A percentile compares a stretch with the other conserved stretches of the same genome.
These are phyloP conservation scores for Albifimbria verrucaria DNA, from an alignment of 2,329 filamentous ascomycete genomes.

Conservation along the genomic window DNA sequence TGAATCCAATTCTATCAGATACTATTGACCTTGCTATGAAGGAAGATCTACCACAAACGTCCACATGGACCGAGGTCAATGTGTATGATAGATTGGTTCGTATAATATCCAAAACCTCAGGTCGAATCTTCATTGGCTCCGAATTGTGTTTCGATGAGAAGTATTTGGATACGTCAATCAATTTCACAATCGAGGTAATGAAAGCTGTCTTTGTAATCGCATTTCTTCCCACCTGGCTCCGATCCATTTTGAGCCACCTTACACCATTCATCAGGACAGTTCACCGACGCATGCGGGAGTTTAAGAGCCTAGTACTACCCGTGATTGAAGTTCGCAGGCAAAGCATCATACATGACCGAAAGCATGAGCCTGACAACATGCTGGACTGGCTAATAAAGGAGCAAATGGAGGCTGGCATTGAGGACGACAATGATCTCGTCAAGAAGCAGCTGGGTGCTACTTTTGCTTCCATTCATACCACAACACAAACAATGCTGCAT, in stretches of 20 bases:
- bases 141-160: constrained; percentile 41
- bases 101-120: constrained; percentile 43
- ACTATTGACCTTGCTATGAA: constrained; percentile 32
- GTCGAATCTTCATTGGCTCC: constrained; percentile 44
- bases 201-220: constrained; percentile 26
- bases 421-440: constrained; percentile 32
- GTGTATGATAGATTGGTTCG: constrained; percentile 38
- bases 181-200: constrained; percentile 43
- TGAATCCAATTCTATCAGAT: constrained; percentile 34
- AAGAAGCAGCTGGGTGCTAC: constrained; percentile 39
- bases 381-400: constrained; percentile 43
- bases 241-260: constrained; percentile 26
- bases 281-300: constrained; percentile 24
- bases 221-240: constrained; percentile 24
- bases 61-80: constrained; percentile 38
- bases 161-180: constrained; percentile 43
- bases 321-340: constrained; percentile 27
- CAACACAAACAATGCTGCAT: constrained; percentile 41
- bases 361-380: constrained; percentile 40
- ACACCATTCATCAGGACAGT: constrained; percentile 32
- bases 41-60: constrained; percentile 29
- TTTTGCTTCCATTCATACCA: constrained; percentile 52
- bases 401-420: constrained; percentile 27
- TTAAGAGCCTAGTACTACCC: constrained; percentile 31
- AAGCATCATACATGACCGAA: constrained; percentile 8